Base-by-base conservation (phyloP, 148 eudicot genomes). In the Camellia lanceoleosa region DNA sequence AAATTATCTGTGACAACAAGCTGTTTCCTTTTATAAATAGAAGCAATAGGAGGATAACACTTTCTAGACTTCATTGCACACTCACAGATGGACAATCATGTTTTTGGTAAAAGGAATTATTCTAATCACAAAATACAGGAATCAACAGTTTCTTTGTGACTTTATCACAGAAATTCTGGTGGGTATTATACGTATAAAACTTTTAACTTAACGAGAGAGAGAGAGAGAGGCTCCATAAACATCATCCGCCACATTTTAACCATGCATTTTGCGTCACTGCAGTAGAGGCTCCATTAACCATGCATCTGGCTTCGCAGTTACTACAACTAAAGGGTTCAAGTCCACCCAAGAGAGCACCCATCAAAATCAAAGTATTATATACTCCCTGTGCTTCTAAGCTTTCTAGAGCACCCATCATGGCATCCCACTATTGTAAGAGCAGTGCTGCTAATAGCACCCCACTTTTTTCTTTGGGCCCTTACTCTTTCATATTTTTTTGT, bases 281-380 rank as follows among this genome's bases (percentile, higher is more conserved):
- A 4, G 72, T 5, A 13, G 46, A 44, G 38, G 38, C 38, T 30
- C 38, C 38, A 30, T 30, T 30, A 30, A 30, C 38, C 1, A 30
- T 30, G 1, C 38, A 30, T 30, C 38, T 15, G 46, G 43, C 44
- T 44, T 68, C 43, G 52, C 23, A 68, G 71, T 67, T 65, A 7
- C 52, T 49, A 65, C 23, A 64, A 65, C 30, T 9, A 65, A 64
- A 65, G 44, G 44, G 12, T 65, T 65, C 18, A 13, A 13, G 71
- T 67, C 52, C n/a, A 68, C 72, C 23, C 72, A 44, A 16, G 49
- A 41, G 16, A 43, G n/a, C 2, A 68, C 16, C 9, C 52, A 68
- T 43, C 72, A 68, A 42, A 68, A 68, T 43, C 72, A 68, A 42
- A 68, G 72, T 47, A 43, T 38, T 38, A 65, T 42, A 65, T 65